These are phyloP conservation scores for Fusarium luffae DNA, from an alignment of 2,329 filamentous ascomycete genomes.

Conservation along the genomic window DNA sequence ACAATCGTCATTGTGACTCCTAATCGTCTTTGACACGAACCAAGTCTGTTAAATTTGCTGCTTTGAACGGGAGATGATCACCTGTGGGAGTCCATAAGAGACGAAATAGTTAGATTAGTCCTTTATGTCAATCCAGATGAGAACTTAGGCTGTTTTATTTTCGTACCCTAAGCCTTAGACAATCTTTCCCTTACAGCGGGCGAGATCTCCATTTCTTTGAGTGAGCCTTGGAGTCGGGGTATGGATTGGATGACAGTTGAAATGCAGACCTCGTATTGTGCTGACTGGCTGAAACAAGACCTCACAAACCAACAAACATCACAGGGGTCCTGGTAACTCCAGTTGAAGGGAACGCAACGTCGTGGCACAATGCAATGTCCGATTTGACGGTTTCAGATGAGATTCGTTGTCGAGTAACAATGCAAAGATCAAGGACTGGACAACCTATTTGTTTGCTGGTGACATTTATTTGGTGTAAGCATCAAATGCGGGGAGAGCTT, in stretches of 20 bases:
- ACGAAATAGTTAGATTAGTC: background rate
- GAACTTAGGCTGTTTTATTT: background rate
- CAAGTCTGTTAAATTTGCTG: background rate
- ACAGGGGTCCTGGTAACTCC: background rate
- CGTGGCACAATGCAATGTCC: conserved; percentile 13
- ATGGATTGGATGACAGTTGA: background rate
- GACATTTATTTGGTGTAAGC: conserved; percentile 7
- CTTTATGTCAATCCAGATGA: background rate
- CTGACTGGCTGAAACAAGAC: conserved; percentile 5
- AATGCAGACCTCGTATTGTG: background rate
- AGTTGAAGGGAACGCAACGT: conserved; percentile 26
- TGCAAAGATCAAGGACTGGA: background rate
- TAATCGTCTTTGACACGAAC: no score
- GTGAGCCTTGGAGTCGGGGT: background rate
- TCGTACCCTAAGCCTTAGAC: background rate
- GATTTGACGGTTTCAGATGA: conserved; percentile 8
- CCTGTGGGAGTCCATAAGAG: background rate
- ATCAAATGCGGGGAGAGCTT: conserved; percentile 11
- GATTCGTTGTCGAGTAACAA: conserved; percentile 14
- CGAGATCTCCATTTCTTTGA: background rate
- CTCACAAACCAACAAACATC: background rate
- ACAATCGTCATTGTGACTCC: no score
- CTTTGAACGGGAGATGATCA: background rate
- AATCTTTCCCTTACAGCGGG: background rate
- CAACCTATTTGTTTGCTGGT: background rate